Evolutionary conservation across 371 early-diverging fungal genomes (phyloP).

Genomic region (Rhizopus arrhizus): DNA sequence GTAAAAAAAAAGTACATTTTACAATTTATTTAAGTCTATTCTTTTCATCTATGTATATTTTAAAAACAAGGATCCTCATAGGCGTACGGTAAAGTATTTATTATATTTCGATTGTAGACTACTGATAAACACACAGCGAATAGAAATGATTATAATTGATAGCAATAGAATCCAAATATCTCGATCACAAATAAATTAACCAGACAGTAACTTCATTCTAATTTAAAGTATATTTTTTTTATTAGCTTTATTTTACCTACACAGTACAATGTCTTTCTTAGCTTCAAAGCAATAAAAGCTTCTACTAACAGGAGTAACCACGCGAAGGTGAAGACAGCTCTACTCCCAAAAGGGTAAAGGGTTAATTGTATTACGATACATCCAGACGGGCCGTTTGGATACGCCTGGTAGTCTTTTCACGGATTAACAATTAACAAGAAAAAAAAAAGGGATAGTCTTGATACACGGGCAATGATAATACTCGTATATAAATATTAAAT

Average conservation of each 20-base stretch:
- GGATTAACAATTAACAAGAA: background rate
- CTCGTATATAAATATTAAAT: no score
- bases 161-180: slow-evolving; percentile 16
- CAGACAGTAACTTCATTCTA: slow-evolving; percentile 12
- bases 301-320: slow-evolving; percentile 21
- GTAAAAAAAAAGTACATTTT: slow-evolving; percentile 14
- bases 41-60: slow-evolving; percentile 13
- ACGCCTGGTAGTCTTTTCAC: background rate
- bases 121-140: slow-evolving; percentile 13
- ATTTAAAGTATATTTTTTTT: slow-evolving; percentile 11
- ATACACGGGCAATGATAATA: no score
- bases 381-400: background rate
- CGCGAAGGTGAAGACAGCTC: slow-evolving; percentile 22
- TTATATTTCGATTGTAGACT: slow-evolving; percentile 17
- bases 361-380: slow-evolving; percentile 7
- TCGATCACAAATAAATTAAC: slow-evolving; percentile 18
- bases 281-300: slow-evolving; percentile 25
- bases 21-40: slow-evolving; percentile 12
- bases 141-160: slow-evolving; percentile 17
- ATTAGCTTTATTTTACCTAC: slow-evolving; percentile 13
- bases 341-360: slow-evolving; percentile 14
- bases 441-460: background rate
- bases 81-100: slow-evolving; percentile 15
- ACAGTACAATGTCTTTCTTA: slow-evolving; percentile 17
- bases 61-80: slow-evolving; percentile 10